Base-by-base conservation (phyloP, 495 filamentous ascomycete genomes). In the Pseudoneurospora amorphoporcata region DNA sequence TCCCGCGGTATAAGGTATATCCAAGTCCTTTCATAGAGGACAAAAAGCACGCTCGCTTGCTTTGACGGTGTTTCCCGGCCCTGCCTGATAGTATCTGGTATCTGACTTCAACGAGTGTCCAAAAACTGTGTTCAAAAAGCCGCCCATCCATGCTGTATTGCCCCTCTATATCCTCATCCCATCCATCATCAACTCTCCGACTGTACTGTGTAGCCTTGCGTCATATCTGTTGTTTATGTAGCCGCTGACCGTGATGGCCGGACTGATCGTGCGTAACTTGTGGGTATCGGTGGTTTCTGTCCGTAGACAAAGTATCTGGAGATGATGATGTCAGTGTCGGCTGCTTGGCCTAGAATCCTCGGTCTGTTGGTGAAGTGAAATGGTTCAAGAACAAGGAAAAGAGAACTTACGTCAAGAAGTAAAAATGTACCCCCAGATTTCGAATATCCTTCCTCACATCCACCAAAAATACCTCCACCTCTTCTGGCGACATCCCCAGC, bases 361-460 rank as follows among this genome's bases (percentile, higher is more conserved):
- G 45, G 14, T 14, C 23, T 5, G 5, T 16, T 8, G 32, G 1
- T 23, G 7, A 4, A 35, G 2, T 17, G 23, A 2, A 16, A 4
- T 35, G 29, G 14, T 61, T 23, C 39, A 29, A 29, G 9, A 9
- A 8, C n/a, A 45, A 19, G 7, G 35, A 1, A 35, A 12, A 23
- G 9, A 41, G 23, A 10, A 83, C 84, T 78, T 75, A 83, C 84
- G 85, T 80, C 6, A 78, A 77, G 68, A 81, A 81, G 73, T 84
- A 87, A 3, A 78, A 80, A 78, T 90, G 87, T 39, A 86, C 76
- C 8, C 78, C 81, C 43, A 81, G 77, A 76, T 88, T 84, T 74
- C 79, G 81, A 35, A 90, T 75, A 70, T 88, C 88, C 40, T 82
- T 88, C 87, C 39, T 83, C 32, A 89, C 84, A 12, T 86, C 84